Evolutionary conservation across 1,284 basidiomycete genomes (phyloP).

Genomic region (Neonothopanus nambi): DNA sequence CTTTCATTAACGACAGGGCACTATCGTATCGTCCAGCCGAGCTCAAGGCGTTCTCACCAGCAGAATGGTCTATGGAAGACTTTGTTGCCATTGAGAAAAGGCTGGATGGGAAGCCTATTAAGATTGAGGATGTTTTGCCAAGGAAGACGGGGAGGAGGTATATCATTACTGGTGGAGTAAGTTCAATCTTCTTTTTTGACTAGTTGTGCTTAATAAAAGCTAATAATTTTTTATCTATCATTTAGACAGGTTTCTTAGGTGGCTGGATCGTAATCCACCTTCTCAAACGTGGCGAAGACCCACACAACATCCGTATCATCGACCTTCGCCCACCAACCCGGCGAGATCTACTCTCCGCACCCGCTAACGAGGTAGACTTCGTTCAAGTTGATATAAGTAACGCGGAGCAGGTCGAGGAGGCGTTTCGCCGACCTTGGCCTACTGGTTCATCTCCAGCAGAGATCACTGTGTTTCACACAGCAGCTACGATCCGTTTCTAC

Average conservation of each 20-base stretch:
- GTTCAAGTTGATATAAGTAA: conserved; percentile 45
- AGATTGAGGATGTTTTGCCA: conserved; percentile 31
- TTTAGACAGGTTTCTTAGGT: conserved; percentile 52
- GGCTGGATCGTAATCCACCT: conserved; percentile 60
- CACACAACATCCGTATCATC: conserved; percentile 47
- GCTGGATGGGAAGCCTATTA: conserved; percentile 11
- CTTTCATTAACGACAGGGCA: conserved; percentile 13
- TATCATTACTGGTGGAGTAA: conserved; percentile 52
- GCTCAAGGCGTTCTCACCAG: conserved; percentile 10
- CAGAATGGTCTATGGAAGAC: conserved; percentile 10
- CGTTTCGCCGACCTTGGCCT: conserved; percentile 52
- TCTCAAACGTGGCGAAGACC: conserved; percentile 52
- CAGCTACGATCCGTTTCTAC: conserved; percentile 57
- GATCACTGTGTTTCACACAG: conserved; percentile 56
- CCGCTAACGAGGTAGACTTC: conserved; percentile 44
- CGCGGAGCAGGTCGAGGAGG: conserved; percentile 39
- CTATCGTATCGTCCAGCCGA: conserved; percentile 8
- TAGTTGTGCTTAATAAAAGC: neutral
- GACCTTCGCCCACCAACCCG: conserved; percentile 52
- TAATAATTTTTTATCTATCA: too few relatives aligned
- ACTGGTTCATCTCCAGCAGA: conserved; percentile 19
- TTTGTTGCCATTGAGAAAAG: conserved; percentile 4
- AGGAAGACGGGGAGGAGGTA: conserved; percentile 55
- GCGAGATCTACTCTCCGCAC: conserved; percentile 43
- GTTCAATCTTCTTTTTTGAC: conserved; percentile 20